Conservation (phyloP, 768 basidiomycete genomes). For the Auricularia sp. region DNA sequence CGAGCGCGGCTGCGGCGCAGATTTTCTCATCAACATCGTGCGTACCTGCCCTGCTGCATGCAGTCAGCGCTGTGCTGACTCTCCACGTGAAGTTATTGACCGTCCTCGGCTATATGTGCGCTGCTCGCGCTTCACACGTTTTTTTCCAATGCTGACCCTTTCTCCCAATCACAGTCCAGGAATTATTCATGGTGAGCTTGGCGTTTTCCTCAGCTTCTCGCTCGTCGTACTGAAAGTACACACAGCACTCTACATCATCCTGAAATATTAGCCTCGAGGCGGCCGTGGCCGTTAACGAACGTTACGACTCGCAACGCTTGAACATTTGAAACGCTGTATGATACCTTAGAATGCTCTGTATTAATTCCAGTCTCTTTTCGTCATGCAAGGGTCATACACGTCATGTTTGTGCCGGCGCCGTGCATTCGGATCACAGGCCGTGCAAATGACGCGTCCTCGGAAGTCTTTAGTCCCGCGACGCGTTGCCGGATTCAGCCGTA, state of each 20-base stretch:
- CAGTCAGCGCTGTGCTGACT: slow-evolving; percentile 5
- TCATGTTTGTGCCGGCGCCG: too few species aligned
- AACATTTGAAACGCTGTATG: not conserved
- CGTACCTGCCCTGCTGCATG: not conserved
- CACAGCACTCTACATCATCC: slow-evolving; percentile 69
- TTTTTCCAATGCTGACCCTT: slow-evolving; percentile 8
- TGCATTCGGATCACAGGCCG: too few species aligned
- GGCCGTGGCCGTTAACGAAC: not conserved
- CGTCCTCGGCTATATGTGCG: slow-evolving; percentile 71
- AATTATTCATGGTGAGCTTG: slow-evolving; percentile 51
- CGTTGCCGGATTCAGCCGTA: too few species aligned
- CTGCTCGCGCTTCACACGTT: slow-evolving; percentile 6
- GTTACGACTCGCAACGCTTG: slow-evolving; percentile 2
- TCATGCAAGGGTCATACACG: too few species aligned
- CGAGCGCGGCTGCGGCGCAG: slow-evolving; percentile 73
- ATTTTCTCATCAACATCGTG: slow-evolving; percentile 66
- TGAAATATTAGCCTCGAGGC: slow-evolving; percentile 32
- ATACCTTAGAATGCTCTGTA: not conserved
- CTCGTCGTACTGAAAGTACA: not conserved
- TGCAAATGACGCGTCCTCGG: too few species aligned
- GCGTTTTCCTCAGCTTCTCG: slow-evolving; percentile 8
- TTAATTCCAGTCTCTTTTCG: not conserved
- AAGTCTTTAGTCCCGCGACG: too few species aligned
- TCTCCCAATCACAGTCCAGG: slow-evolving; percentile 44
- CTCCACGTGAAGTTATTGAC: slow-evolving; percentile 26